These are phyloP conservation scores for Tuber borchii DNA, from an alignment of 495 filamentous ascomycete species.

Conservation along the genomic window DNA sequence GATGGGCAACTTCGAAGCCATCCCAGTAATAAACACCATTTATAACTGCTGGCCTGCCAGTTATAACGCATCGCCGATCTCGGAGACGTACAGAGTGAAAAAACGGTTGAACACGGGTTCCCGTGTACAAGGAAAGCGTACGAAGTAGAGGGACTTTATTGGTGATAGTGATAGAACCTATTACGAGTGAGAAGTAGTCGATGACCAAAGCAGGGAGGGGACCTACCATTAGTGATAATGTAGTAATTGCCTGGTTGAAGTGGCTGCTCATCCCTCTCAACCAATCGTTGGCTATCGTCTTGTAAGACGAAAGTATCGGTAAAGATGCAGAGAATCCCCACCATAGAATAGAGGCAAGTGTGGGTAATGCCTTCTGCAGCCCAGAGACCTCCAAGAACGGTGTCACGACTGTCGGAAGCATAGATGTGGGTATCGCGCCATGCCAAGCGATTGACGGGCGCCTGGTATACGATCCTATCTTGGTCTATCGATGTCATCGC, in stretches of 20 bases:
- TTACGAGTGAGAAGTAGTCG: slow-evolving; percentile 28
- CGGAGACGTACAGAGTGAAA: slow-evolving; percentile 33
- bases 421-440: too few relatives aligned
- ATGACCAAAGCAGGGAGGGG: slow-evolving; percentile 32
- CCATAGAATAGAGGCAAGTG: too few relatives aligned
- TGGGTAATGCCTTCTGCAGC: too few relatives aligned
- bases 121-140: slow-evolving; percentile 29
- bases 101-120: slow-evolving; percentile 38
- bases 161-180: slow-evolving; percentile 32
- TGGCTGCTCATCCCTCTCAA: slow-evolving; percentile 36
- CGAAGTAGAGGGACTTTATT: slow-evolving; percentile 39
- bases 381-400: too few relatives aligned
- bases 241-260: slow-evolving; percentile 42
- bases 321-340: too few relatives aligned
- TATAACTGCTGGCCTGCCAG: slow-evolving; percentile 25
- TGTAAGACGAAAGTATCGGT: too few relatives aligned
- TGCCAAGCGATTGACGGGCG: too few relatives aligned
- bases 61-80: slow-evolving; percentile 43
- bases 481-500: too few relatives aligned
- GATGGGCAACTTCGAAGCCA: slow-evolving; percentile 43
- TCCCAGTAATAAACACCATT: slow-evolving; percentile 16
- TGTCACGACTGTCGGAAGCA: too few relatives aligned
- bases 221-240: slow-evolving; percentile 30
- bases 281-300: too few relatives aligned
- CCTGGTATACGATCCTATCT: too few relatives aligned